Evolutionary conservation across 1,284 basidiomycete species (phyloP), one percentile per base, ranked within the genome.

Genomic region (Chondrostereum purpureum): DNA sequence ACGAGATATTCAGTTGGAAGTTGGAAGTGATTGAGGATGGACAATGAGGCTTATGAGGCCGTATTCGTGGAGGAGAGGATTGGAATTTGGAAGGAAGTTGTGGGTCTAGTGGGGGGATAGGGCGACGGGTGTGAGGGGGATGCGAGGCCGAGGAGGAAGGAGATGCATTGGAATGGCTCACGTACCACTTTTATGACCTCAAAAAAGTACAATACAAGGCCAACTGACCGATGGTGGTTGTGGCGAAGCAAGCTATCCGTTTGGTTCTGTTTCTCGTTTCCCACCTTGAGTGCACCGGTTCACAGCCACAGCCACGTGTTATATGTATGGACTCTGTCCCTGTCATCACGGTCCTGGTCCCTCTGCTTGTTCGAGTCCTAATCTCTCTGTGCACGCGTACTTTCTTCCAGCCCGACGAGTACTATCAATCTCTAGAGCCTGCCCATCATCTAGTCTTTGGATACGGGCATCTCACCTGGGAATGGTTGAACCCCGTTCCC

Each of bases 391-490:
- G 72, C 18, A 93, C 90, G 0, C 75, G 78, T 42, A 92, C 93
- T 0, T 91, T 88, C 68, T 99, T 99, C 62, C 94, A 98, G 62
- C 95, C 96, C 1, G 96, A 99, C 65, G 96, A 99, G 67, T 96
- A 91, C 66, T 98, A 87, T 58, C 96, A 99, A 61, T 80, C 92
- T 6, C 76, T 96, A 35, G 96, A 99, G 61, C 87, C 92, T 21
- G 96, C 96, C 0, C 89, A 98, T 61, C 72, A 73, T 43, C 64
- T 85, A 37, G 90, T 95, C 45, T 99, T 92, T 62, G 92, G 92
- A 22, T 92, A 91, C 63, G 96, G 93, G 1, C 79, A 86, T 57
- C 70, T 91, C 31, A 97, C 93, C 20, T 99, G 96, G 96, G 96
- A 99, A 69, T 99, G 96, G 96, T 66, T 78, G 17, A 70, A 78